Base-by-base conservation (phyloP, 352 stramenopile genomes). In the Thraustochytrium sp. region DNA sequence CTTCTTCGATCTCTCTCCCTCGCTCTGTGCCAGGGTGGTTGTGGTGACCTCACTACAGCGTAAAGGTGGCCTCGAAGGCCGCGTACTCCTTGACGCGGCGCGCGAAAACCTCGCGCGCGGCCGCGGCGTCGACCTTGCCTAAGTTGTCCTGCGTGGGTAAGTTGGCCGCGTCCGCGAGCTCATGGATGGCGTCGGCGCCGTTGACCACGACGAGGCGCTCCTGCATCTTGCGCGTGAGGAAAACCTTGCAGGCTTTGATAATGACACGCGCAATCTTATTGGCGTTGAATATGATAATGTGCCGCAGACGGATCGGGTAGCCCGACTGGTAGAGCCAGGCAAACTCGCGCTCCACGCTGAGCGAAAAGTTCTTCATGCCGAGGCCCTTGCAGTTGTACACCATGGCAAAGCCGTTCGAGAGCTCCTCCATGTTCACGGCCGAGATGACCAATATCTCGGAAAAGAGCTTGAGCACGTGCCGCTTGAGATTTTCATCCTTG, bases 401-500 rank as follows among this genome's bases (percentile, higher is more conserved):
- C 23, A 68, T 68, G 59, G n/a, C n/a, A 21, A 68, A 54, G 23
- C 59, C 59, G 16, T 49, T 16, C 13, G 13, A 16, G 23, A 68
- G 18, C 59, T 68, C 59, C 31, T 48, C 59, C 23, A 48, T 18
- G n/a, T 29, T 23, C 21, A 48, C 31, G 21, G 59, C n/a, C 21
- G 59, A 68, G n/a, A n/a, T 48, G 13, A 23, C 18, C 59, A 68
- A 53, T 53, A 49, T 18, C n/a, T 53, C 23, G 16, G 34, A 29
- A 21, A 68, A 49, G 18, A 53, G 34, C 21, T 48, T 23, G 31
- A 68, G 31, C 59, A 68, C n/a, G 31, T 23, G 18, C 16, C 59
- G 59, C 59, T 54, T 68, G 13, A 68, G 59, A 16, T 68, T 49
- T 49, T 29, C 34, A 68, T 68, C 59, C n/a, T 68, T 68, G n/a